Base-by-base conservation (phyloP, 1,284 basidiomycete genomes). In the Cutaneotrichosporon cutaneum region DNA sequence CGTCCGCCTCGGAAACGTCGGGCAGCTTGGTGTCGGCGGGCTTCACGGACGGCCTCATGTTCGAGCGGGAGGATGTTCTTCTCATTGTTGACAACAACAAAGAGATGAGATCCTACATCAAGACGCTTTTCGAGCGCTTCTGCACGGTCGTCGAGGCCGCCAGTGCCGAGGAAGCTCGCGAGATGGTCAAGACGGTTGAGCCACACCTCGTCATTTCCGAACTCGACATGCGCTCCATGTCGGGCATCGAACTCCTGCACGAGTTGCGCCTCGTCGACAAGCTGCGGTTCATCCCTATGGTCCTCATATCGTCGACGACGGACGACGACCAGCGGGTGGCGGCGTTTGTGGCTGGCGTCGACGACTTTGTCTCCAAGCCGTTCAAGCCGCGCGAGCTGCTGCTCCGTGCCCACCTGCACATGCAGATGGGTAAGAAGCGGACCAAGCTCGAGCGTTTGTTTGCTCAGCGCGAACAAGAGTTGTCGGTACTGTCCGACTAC, bases 351-450 rank as follows among this genome's bases (percentile, higher is more conserved):
- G 77, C 72, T 26, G 82, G 82, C 16, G 82, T 80, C 1, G 81
- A 82, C 60, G 76, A 80, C 59, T 77, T 71, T 45, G 56, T 80
- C 32, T 54, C 65, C 24, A 79, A 79, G 61, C 77, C 78, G 4
- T 79, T 78, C 72, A 73, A 72, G 59, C 73, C 73, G 8, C 73
- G 77, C 58, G 81, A 82, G 60, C 67, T 82, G 13, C 66, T 82
- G 22, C 80, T 81, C 0, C 72, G 81, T 14, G 75, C 75, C 22
- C 69, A 78, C 61, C 64, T 76, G 36, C 73, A 78, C 56, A 70
- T 77, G 64, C 77, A 77, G 59, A 66, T 78, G 16, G 77, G 75
- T 39, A 78, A 78, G 68, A 72, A 71, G 53, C 70, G 75, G 3
- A 62, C 66, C 10, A 68, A 67, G 18, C 65, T 80, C 18, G 78